Conservation (phyloP, 2,329 filamentous ascomycete genomes). For the Sphaerulina populicola region DNA sequence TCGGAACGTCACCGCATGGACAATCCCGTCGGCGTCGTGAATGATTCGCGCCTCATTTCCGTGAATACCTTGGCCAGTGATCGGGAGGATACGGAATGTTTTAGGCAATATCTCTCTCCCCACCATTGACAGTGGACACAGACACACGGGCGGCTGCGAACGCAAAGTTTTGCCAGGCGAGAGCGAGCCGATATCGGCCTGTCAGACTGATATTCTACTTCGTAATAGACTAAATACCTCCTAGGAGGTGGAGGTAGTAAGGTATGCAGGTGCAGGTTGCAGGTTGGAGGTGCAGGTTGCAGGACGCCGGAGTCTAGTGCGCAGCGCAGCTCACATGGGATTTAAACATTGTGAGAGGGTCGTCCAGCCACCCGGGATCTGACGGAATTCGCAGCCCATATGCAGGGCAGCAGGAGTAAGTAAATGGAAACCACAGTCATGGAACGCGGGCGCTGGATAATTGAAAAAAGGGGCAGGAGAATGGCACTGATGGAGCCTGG, state of each 20-base stretch:
- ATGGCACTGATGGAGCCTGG: not conserved
- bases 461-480: not conserved
- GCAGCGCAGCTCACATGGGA: conserved; percentile 4
- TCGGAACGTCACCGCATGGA: not conserved
- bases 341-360: not conserved
- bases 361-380: not conserved
- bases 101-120: not conserved
- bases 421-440: not conserved
- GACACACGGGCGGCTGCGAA: not conserved
- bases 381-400: not conserved
- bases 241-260: no score
- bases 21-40: not conserved
- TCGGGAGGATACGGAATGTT: conserved; percentile 10
- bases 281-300: not conserved
- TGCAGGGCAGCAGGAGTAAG: not conserved
- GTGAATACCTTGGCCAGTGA: not conserved
- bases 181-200: conserved; percentile 3
- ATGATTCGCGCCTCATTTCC: not conserved
- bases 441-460: not conserved
- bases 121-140: not conserved
- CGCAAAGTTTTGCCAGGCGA: conserved; percentile 2
- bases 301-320: not conserved
- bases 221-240: no score
- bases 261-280: no score
- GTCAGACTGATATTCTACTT: not conserved